These are phyloP conservation scores for Penicillium sp. DNA, from an alignment of 2,329 filamentous ascomycete species.

Conservation along the genomic window DNA sequence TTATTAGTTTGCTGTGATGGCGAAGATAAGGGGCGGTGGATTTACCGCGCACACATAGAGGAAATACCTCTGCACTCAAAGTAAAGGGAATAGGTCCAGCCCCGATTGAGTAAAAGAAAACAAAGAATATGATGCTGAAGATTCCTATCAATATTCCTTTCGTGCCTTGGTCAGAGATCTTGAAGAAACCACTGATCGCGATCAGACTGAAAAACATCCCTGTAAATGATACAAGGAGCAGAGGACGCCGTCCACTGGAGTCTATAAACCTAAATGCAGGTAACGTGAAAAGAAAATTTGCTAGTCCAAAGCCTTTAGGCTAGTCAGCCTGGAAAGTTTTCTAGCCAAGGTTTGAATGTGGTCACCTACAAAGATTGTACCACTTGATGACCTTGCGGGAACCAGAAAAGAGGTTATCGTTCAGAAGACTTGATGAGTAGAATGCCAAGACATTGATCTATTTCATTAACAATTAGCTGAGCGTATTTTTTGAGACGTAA, in stretches of 20 bases:
- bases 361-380: background rate
- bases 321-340: background rate
- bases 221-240: background rate
- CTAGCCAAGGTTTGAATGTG: background rate
- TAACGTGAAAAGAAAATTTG: background rate
- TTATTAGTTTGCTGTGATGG: background rate
- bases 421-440: background rate
- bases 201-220: background rate
- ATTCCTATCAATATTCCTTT: background rate
- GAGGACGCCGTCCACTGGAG: background rate
- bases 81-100: constrained; percentile 34
- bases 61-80: constrained; percentile 26
- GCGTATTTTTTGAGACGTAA: too few relatives aligned
- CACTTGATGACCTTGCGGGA: background rate
- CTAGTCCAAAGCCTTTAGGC: background rate
- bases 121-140: background rate
- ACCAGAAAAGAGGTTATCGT: background rate
- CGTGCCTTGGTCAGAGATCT: background rate
- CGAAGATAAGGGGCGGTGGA: background rate
- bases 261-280: background rate
- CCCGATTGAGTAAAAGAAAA: constrained; percentile 33
- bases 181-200: background rate
- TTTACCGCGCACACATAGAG: constrained; percentile 23
- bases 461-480: background rate
- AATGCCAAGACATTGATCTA: constrained; percentile 1